A percentile compares a stretch with the other conserved stretches of the same genome.
Evolutionary conservation across 2,329 filamentous ascomycete genomes (phyloP).

Genomic region (Colletotrichum spinosum): DNA sequence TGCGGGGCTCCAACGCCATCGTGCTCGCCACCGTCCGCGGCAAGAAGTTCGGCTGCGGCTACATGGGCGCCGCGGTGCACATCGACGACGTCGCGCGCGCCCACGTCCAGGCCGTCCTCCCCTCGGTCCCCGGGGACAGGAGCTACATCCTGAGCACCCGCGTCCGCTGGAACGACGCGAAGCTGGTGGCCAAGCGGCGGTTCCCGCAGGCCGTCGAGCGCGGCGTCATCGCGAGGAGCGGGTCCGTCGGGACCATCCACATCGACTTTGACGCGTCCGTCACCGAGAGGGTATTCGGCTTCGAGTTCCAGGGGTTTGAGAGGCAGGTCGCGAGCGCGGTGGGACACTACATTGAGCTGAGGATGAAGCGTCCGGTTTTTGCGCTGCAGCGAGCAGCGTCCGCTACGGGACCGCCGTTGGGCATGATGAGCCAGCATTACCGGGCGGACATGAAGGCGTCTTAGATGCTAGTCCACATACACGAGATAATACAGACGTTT

Average conservation of each 20-base stretch:
- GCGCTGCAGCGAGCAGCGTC: not conserved
- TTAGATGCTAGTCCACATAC: too few species aligned
- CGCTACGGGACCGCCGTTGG: not conserved
- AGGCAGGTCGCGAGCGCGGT: conserved; percentile 49
- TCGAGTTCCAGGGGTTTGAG: conserved; percentile 47
- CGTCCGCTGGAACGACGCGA: conserved; percentile 51
- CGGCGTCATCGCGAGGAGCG: conserved; percentile 23
- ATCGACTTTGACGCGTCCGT: conserved; percentile 42
- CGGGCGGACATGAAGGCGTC: too few species aligned
- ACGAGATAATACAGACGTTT: too few species aligned
- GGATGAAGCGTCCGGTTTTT: conserved; percentile 7
- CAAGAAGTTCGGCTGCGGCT: conserved; percentile 38
- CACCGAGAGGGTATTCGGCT: conserved; percentile 47
- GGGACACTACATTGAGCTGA: conserved; percentile 49
- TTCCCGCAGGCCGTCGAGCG: conserved; percentile 40
- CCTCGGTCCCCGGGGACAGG: conserved; percentile 45
- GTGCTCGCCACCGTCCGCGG: conserved; percentile 50
- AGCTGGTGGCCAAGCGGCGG: conserved; percentile 49
- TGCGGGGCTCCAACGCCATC: conserved; percentile 49
- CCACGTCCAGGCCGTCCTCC: conserved; percentile 51
- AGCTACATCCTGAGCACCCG: conserved; percentile 44
- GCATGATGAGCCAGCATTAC: too few species aligned
- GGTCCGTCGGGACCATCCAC: conserved; percentile 19
- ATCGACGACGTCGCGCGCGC: conserved; percentile 52
- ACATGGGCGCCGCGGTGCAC: conserved; percentile 48